phyloP scores from a whole-genome alignment of 768 basidiomycete species.

The Russula virescens region DNA sequence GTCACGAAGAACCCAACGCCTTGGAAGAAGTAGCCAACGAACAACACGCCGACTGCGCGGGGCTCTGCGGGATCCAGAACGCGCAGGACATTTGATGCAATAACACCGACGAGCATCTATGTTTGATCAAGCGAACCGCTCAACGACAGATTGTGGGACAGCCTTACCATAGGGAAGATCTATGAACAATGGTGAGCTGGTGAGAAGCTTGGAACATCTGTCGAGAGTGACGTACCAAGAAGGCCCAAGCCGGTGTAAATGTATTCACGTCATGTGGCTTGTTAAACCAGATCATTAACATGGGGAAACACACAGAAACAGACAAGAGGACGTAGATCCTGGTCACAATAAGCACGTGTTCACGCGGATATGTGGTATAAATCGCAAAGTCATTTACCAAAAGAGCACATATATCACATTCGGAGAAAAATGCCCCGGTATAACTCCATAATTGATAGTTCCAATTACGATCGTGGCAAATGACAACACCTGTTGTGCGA shows the following conservation, averaged over 20 bases:
- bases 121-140: slow-evolving; percentile 1
- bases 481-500: slow-evolving; percentile 36
- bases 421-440: slow-evolving; percentile 33
- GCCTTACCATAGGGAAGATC: slow-evolving; percentile 33
- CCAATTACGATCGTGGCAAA: slow-evolving; percentile 48
- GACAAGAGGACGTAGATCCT: slow-evolving; percentile 41
- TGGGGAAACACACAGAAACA: slow-evolving; percentile 38
- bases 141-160: neutral
- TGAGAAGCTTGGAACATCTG: neutral
- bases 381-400: slow-evolving; percentile 31
- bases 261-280: slow-evolving; percentile 39
- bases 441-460: slow-evolving; percentile 42
- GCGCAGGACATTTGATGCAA: slow-evolving; percentile 40
- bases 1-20: slow-evolving; percentile 46
- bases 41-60: slow-evolving; percentile 38
- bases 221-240: slow-evolving; percentile 32
- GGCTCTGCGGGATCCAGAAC: slow-evolving; percentile 34
- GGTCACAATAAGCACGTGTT: neutral
- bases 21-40: slow-evolving; percentile 45
- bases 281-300: slow-evolving; percentile 48
- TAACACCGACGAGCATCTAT: slow-evolving; percentile 45
- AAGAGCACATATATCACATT: slow-evolving; percentile 39
- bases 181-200: slow-evolving; percentile 10
- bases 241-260: slow-evolving; percentile 36
- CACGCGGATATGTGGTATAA: neutral